Evolutionary conservation across 176 grass and related monocot genomes (phyloP).

Genomic region (Carex cristatella): DNA sequence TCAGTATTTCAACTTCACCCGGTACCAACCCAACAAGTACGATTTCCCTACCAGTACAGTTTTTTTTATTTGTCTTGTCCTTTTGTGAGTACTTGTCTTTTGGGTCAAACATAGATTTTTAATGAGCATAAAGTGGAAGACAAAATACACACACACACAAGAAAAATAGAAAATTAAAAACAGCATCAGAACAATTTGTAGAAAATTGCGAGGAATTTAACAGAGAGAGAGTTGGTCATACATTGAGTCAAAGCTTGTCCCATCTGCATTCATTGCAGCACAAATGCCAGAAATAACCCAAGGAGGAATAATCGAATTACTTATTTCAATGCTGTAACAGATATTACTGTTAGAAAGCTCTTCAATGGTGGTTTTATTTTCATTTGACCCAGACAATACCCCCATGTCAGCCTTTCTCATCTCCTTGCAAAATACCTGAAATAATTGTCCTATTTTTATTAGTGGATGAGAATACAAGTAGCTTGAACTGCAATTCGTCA

Average conservation of each 20-base stretch:
- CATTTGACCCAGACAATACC: slow-evolving; percentile 24
- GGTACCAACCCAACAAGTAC: not conserved
- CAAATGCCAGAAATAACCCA: slow-evolving; percentile 73
- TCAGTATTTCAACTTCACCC: not conserved
- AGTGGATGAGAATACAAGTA: not conserved
- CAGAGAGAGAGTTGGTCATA: slow-evolving; percentile 13
- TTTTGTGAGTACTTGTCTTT: not conserved
- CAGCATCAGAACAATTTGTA: not conserved
- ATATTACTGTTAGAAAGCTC: slow-evolving; percentile 26
- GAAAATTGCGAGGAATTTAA: not conserved
- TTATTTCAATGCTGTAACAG: slow-evolving; percentile 85
- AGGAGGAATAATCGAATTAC: slow-evolving; percentile 46
- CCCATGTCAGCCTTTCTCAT: slow-evolving; percentile 66
- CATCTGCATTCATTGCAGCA: slow-evolving; percentile 41
- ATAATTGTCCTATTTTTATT: not conserved
- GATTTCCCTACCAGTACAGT: not conserved
- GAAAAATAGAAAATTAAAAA: not conserved
- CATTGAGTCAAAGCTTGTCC: slow-evolving; percentile 45
- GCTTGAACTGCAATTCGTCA: not conserved
- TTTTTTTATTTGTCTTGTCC: not conserved
- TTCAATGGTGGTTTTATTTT: slow-evolving; percentile 10
- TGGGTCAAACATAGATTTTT: not conserved
- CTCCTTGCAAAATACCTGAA: slow-evolving; percentile 84
- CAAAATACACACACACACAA: not conserved
- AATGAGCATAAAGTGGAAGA: not conserved